Base-by-base conservation (phyloP, 495 filamentous ascomycete genomes). In the Talaromyces proteolyticus region DNA sequence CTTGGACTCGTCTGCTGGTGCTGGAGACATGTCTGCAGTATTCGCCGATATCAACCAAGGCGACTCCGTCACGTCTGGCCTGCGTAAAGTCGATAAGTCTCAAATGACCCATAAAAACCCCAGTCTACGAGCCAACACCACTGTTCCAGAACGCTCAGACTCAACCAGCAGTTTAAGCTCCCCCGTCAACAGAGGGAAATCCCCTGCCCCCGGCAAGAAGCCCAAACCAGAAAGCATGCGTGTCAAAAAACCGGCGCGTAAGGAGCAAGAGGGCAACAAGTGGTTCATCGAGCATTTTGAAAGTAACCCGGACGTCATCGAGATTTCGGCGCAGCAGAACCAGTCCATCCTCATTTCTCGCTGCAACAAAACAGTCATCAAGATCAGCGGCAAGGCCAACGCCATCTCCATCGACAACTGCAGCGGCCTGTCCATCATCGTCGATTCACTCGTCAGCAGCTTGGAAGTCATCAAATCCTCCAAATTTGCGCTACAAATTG, bases 31-130 rank as follows among this genome's bases (percentile, higher is more conserved):
- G 69, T 76, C 79, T 37, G 87, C 90, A 39, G 89, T 99, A 0
- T 96, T 99, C 64, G 82, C 80, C 48, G 82, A 96, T 53, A 76
- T 99, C 53, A 97, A 95, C 66, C 84, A 87, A 57, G 93, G 93
- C 47, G 84, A 88, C 53, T 69, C 75, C 19, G 87, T 99, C 53
- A 99, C 93, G 12, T 81, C 85, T 48, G 82, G 88, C 34, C 78
- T 99, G 14, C 82, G 86, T 47, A 99, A 95, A 72, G 93, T 99
- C 22, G 90, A 95, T 68, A 88, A 84, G 58, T 89, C 85, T 18
- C 69, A 96, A 60, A 95, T 96, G 91, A 97, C 93, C 42, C 93
- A 99, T 74, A 97, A 96, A 74, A 99, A 99, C 69, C 93, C 94
- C n/a, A 79, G 80, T 18, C 75, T 99, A 20, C 84, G 93, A 34